Evolutionary conservation across 169 alveolate species (phyloP), one percentile per base, ranked within the genome.

Genomic region (Plasmodium cynomolgi): DNA sequence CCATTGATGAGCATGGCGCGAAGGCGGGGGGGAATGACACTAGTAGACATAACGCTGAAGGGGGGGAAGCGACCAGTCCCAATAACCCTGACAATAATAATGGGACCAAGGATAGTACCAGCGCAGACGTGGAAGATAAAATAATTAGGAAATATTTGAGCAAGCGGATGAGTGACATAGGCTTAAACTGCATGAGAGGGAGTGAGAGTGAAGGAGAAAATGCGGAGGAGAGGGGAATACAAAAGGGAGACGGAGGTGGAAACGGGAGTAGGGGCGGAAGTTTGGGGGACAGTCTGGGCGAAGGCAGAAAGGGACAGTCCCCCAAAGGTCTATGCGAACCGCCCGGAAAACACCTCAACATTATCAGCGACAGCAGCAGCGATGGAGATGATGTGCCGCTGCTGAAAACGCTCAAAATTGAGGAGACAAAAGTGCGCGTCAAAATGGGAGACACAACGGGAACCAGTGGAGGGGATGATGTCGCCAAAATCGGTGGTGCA

Each of bases 121-220:
- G 26, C 3, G 84, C 15, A 1, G 37, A 39, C 8, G 39, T 44
- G 17, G 85, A 85, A 33, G 84, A 85, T 50, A 85, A 74, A 74
- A 85, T 85, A 74, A 74, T 85, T 50, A 85, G 54, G 68, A 85
- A 73, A 26, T 85, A 85, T 54, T 41, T 85, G 81, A 85, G 84
- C 41, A 72, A 85, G 31, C 93, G 79, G 58, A 75, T 75, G 68
- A 85, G 34, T 26, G 33, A 34, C 56, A 37, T 85, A 15, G 82
- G 72, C 23, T 29, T 50, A 26, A 44, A 33, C 79, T 8, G 13
- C 26, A 50, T 29, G 29, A 47, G 39, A n/a, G 79, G 79, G 68
- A 54, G 68, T 41, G 58, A 31, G 9, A 26, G 50, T 23, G 47
- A 9, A 0, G 74, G 74, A 26, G 77, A 26, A 62, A 62, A n/a